Conservation (phyloP, 148 eudicot species). For the Arbutus unedo region DNA sequence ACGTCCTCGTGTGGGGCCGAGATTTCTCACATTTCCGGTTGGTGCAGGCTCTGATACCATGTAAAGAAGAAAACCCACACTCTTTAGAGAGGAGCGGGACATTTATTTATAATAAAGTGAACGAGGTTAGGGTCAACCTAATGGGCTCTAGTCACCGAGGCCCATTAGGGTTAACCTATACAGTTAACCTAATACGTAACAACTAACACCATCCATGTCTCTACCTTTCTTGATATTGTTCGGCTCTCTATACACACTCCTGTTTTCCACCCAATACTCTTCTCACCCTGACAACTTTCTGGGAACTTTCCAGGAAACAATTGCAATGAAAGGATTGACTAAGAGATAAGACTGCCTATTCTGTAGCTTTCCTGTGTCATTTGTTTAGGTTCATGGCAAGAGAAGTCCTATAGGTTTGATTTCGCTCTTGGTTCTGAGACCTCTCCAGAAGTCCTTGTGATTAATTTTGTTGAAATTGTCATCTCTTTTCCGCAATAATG, state of each 20-base stretch:
- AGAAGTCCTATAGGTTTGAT: neutral
- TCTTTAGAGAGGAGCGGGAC: too few relatives aligned
- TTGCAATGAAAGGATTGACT: constrained; percentile 5
- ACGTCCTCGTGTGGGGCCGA: too few relatives aligned
- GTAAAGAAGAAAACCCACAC: too few relatives aligned
- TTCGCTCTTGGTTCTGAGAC: neutral
- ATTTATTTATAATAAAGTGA: too few relatives aligned
- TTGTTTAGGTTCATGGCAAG: neutral
- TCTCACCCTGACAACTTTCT: neutral
- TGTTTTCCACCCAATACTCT: neutral
- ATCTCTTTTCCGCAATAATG: neutral
- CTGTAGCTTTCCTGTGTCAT: neutral
- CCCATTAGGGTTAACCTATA: too few relatives aligned
- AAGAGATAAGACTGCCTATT: neutral
- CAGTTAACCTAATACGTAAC: too few relatives aligned
- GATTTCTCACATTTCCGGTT: too few relatives aligned
- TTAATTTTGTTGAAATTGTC: neutral
- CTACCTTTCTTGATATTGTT: neutral
- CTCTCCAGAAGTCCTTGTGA: neutral
- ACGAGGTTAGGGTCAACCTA: too few relatives aligned
- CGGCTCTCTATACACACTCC: neutral
- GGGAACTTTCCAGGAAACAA: neutral
- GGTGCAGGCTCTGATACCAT: too few relatives aligned
- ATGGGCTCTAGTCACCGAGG: too few relatives aligned
- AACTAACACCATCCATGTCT: neutral